Evolutionary conservation across 768 basidiomycete genomes (phyloP).

Genomic region (Boletus coccyginus): DNA sequence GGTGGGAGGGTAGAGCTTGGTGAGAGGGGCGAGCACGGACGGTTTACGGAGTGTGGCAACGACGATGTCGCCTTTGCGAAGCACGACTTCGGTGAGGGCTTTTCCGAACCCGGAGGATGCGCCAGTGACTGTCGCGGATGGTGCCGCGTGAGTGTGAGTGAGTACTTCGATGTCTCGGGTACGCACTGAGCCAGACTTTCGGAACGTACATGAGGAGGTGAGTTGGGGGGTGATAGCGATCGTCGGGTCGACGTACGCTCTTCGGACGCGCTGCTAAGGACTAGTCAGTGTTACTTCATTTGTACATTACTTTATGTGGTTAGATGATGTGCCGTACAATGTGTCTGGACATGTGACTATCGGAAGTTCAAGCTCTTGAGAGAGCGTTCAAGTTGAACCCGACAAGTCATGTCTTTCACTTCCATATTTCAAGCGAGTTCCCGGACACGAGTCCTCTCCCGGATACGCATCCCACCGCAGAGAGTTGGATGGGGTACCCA

Average conservation of each 20-base stretch:
- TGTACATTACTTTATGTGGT: no score
- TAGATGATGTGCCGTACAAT: no score
- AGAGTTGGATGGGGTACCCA: background rate
- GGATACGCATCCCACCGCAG: background rate
- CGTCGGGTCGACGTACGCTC: no score
- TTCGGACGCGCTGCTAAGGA: no score
- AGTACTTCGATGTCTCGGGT: background rate
- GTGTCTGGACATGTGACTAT: background rate
- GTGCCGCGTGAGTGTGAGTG: background rate
- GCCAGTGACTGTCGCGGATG: slow-evolving; percentile 21
- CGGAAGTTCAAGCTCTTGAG: background rate
- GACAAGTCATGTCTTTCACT: slow-evolving; percentile 2
- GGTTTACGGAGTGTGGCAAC: slow-evolving; percentile 43
- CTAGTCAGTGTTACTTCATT: no score
- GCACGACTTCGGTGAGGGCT: slow-evolving; percentile 28
- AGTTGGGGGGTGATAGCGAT: background rate
- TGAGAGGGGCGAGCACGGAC: slow-evolving; percentile 24
- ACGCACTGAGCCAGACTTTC: slow-evolving; percentile 14
- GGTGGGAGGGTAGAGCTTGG: slow-evolving; percentile 21
- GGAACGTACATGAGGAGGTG: background rate
- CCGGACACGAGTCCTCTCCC: background rate
- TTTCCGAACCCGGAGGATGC: slow-evolving; percentile 39
- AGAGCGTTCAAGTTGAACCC: no score
- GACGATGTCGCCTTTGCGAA: slow-evolving; percentile 36
- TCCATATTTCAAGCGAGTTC: background rate